phyloP scores from a whole-genome alignment of 2,329 filamentous ascomycete species.

The Ophiostoma himal-ulmi region DNA sequence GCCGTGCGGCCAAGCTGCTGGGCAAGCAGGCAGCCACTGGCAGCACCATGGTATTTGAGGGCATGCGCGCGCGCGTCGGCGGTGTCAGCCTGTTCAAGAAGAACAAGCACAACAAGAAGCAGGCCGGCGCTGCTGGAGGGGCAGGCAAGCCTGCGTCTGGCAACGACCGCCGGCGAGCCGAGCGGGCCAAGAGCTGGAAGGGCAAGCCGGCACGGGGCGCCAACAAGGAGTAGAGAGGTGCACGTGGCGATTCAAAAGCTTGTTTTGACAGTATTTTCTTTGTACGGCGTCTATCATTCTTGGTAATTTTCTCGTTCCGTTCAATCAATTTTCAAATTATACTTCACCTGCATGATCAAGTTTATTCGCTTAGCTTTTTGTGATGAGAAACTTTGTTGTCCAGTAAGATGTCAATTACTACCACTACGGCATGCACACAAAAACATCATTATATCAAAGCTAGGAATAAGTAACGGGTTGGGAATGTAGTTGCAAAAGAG shows the following conservation, averaged over 20 bases:
- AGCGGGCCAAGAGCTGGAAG: conserved; percentile 11
- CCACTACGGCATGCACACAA: not conserved
- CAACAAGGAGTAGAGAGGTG: not conserved
- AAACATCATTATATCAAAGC: not conserved
- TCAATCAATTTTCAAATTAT: too few relatives aligned
- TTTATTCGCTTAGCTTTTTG: too few relatives aligned
- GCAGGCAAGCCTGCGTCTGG: not conserved
- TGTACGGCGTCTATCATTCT: not conserved
- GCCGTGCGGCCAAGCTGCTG: conserved; percentile 68
- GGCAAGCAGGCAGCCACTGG: conserved; percentile 55
- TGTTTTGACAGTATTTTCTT: not conserved
- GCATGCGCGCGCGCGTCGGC: conserved; percentile 63
- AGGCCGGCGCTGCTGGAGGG: not conserved
- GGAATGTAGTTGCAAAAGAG: conserved; percentile 12
- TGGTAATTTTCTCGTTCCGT: too few relatives aligned
- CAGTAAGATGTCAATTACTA: too few relatives aligned
- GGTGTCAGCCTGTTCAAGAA: conserved; percentile 51
- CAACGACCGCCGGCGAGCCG: conserved; percentile 8
- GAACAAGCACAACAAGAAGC: conserved; percentile 20
- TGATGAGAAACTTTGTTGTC: too few relatives aligned
- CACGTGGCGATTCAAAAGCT: not conserved
- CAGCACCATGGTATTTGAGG: conserved; percentile 71
- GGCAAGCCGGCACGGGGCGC: conserved; percentile 1
- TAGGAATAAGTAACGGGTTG: conserved; percentile 1
- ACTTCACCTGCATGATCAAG: too few relatives aligned